Percentiles rank a stretch among this genome's conserved stretches.
Conservation (phyloP, 805 yeast species). For the Candida namnaoensis region DNA sequence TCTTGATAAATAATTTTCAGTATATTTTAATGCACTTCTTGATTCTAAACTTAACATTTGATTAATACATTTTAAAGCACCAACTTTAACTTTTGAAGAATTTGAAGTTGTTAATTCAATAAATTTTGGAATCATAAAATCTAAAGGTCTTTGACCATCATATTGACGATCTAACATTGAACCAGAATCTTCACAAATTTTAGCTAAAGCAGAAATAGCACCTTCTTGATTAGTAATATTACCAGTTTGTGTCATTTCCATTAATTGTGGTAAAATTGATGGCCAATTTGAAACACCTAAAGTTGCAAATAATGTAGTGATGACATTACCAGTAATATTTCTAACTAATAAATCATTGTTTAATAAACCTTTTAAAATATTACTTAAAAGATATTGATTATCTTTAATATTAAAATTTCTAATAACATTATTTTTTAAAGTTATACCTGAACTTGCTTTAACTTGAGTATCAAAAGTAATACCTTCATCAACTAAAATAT, state of each 20-base stretch:
- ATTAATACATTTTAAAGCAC: slow-evolving; percentile 63
- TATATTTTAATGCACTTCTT: slow-evolving; percentile 51
- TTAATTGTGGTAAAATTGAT: slow-evolving; percentile 54
- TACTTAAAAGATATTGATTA: slow-evolving; percentile 24
- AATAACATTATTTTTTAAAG: slow-evolving; percentile 69
- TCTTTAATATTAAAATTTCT: slow-evolving; percentile 23
- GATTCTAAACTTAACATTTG: slow-evolving; percentile 64
- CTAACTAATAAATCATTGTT: slow-evolving; percentile 56
- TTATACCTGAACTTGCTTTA: slow-evolving; percentile 84
- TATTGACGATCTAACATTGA: slow-evolving; percentile 54
- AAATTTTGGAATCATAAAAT: slow-evolving; percentile 57
- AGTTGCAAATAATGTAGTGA: slow-evolving; percentile 68
- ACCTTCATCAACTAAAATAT: slow-evolving; percentile 50
- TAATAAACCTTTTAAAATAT: slow-evolving; percentile 37
- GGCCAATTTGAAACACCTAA: slow-evolving; percentile 74
- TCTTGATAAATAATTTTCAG: slow-evolving; percentile 58
- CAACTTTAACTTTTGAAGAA: slow-evolving; percentile 45
- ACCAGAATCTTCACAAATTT: slow-evolving; percentile 86
- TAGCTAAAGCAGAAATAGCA: slow-evolving; percentile 72
- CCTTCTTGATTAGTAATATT: slow-evolving; percentile 45
- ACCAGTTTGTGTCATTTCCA: slow-evolving; percentile 47
- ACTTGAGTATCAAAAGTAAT: slow-evolving; percentile 37
- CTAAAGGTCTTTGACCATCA: slow-evolving; percentile 59
- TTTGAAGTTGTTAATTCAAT: slow-evolving; percentile 38
- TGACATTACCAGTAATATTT: slow-evolving; percentile 85